phyloP scores from a whole-genome alignment of 2,329 filamentous ascomycete species.

The Penicillium sp. region DNA sequence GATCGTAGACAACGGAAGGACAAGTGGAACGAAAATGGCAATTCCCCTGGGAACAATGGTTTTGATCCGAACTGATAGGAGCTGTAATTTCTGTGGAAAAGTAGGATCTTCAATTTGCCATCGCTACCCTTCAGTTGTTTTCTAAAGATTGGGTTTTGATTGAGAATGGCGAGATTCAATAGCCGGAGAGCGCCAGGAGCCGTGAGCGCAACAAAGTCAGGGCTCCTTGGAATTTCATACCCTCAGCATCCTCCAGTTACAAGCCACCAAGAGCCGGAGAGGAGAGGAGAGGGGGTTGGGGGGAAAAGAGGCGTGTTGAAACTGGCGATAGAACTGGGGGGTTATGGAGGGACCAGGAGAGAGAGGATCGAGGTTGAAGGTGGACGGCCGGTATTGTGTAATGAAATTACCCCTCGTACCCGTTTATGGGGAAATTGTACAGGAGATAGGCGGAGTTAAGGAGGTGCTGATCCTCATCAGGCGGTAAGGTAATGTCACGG shows the following conservation, averaged over 20 bases:
- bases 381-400: conserved; percentile 24
- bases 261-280: background rate
- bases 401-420: conserved; percentile 13
- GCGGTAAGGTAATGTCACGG: conserved; percentile 21
- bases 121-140: conserved; percentile 26
- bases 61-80: conserved; percentile 15
- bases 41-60: conserved; percentile 12
- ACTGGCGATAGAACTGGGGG: conserved; percentile 21
- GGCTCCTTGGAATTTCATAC: conserved; percentile 41
- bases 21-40: conserved; percentile 19
- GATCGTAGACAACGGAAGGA: conserved; percentile 31
- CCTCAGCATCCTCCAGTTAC: conserved; percentile 37
- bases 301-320: conserved; percentile 21
- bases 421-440: background rate
- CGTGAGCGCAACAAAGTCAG: conserved; percentile 43
- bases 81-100: conserved; percentile 17
- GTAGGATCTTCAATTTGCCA: conserved; percentile 26
- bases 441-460: background rate
- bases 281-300: conserved; percentile 4
- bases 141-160: conserved; percentile 9
- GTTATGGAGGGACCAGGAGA: conserved; percentile 17
- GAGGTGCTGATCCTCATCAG: background rate
- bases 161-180: conserved; percentile 22
- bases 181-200: conserved; percentile 38
- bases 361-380: conserved; percentile 18